Percentiles rank a stretch among this genome's conserved stretches.
Evolutionary conservation across 257 asterid species (phyloP).

Genomic region (Nicotiana obtusifolia): DNA sequence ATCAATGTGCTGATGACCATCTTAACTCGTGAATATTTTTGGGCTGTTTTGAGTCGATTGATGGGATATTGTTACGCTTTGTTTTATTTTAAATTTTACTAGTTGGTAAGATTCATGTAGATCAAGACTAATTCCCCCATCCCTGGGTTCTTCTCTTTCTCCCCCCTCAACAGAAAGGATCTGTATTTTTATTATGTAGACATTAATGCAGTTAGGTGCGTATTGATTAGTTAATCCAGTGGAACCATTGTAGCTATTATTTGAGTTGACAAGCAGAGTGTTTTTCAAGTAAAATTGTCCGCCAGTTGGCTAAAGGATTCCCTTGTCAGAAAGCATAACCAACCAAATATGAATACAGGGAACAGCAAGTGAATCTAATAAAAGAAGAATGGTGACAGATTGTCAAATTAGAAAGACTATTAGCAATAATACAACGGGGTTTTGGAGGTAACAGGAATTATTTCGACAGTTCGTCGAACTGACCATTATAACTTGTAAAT

Average conservation of each 20-base stretch:
- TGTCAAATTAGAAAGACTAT: not conserved
- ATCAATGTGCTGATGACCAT: not conserved
- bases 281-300: not conserved
- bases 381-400: not conserved
- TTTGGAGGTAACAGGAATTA: not conserved
- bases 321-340: not conserved
- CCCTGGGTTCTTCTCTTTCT: not conserved
- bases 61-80: not conserved
- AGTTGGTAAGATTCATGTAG: not conserved
- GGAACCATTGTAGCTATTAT: not conserved
- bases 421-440: not conserved
- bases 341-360: not conserved
- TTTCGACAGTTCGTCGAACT: too few relatives aligned
- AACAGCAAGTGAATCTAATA: not conserved
- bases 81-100: not conserved
- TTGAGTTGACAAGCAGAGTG: not conserved
- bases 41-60: not conserved
- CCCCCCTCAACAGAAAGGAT: not conserved
- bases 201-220: too few relatives aligned
- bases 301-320: not conserved
- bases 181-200: not conserved
- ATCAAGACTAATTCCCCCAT: too few relatives aligned
- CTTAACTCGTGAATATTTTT: not conserved
- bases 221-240: not conserved
- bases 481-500: not conserved